These are phyloP conservation scores for Waitea zeae DNA, from an alignment of 1,284 basidiomycete species.

Conservation along the genomic window DNA sequence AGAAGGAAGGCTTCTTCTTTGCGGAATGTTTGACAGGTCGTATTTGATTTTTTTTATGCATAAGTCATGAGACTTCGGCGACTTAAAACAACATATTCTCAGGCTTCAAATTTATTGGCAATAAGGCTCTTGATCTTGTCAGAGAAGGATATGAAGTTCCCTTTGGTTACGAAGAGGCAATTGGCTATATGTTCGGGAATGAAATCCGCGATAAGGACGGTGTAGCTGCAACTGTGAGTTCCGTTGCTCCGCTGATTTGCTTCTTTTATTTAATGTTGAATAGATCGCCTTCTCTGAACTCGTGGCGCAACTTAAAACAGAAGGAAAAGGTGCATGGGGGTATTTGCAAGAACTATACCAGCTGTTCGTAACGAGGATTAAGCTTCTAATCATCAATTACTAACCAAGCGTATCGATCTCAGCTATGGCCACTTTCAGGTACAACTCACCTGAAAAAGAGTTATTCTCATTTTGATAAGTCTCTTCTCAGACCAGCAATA, in stretches of 20 bases:
- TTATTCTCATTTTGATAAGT: constrained; percentile 1
- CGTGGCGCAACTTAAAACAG: constrained; percentile 25
- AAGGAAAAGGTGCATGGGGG: constrained; percentile 33
- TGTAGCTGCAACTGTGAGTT: constrained; percentile 49
- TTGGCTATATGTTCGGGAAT: constrained; percentile 78
- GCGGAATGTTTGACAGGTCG: constrained; percentile 68
- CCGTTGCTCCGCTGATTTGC: not conserved
- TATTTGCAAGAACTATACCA: constrained; percentile 51
- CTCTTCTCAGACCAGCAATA: constrained; percentile 48
- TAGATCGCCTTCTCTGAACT: constrained; percentile 56
- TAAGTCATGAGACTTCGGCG: too few relatives aligned
- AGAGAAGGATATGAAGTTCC: constrained; percentile 52
- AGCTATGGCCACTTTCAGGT: constrained; percentile 42
- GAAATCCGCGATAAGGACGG: constrained; percentile 74
- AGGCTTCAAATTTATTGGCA: constrained; percentile 81
- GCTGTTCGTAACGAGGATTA: constrained; percentile 22
- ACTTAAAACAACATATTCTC: not conserved
- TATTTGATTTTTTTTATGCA: not conserved
- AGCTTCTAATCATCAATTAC: not conserved
- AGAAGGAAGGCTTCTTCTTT: constrained; percentile 62
- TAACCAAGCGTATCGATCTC: not conserved
- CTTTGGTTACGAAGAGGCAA: constrained; percentile 81
- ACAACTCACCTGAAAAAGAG: constrained; percentile 12
- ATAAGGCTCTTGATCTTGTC: constrained; percentile 51
- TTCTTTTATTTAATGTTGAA: not conserved